Percentiles rank a stretch among this genome's conserved stretches.
Evolutionary conservation across 768 basidiomycete genomes (phyloP).

Genomic region (Leccinum imitatum): DNA sequence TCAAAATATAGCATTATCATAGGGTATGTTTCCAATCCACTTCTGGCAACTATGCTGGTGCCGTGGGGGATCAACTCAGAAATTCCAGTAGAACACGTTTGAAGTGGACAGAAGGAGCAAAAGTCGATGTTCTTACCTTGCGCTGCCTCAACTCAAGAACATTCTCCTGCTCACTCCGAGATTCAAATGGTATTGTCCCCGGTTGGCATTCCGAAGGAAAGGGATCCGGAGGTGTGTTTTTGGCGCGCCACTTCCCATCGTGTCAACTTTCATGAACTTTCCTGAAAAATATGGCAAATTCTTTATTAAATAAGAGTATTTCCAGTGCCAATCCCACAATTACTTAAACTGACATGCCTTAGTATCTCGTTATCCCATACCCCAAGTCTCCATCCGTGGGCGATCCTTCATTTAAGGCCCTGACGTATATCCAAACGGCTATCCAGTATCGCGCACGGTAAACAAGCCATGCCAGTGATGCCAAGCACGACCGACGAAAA

Average conservation of each 20-base stretch:
- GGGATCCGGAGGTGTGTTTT: not conserved
- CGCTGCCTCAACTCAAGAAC: not conserved
- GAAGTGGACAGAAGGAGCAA: not conserved
- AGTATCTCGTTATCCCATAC: not conserved
- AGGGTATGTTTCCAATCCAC: too few relatives aligned
- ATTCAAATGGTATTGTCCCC: not conserved
- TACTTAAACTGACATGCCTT: not conserved
- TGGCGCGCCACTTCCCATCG: not conserved
- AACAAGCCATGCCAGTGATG: not conserved
- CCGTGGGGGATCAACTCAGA: too few relatives aligned
- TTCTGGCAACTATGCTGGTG: too few relatives aligned
- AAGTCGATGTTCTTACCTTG: not conserved
- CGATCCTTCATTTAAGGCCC: not conserved
- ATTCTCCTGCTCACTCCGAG: not conserved
- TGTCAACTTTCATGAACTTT: not conserved
- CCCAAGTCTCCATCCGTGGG: not conserved
- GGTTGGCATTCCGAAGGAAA: not conserved
- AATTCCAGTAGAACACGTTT: not conserved
- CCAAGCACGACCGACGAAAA: slow-evolving; percentile 6
- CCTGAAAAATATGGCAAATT: not conserved
- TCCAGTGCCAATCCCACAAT: not conserved
- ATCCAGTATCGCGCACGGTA: not conserved
- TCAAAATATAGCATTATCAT: too few relatives aligned
- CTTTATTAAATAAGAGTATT: not conserved
- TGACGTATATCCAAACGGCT: not conserved